Conservation (phyloP, 306 rosid genomes). For the Sesbania bispinosa region DNA sequence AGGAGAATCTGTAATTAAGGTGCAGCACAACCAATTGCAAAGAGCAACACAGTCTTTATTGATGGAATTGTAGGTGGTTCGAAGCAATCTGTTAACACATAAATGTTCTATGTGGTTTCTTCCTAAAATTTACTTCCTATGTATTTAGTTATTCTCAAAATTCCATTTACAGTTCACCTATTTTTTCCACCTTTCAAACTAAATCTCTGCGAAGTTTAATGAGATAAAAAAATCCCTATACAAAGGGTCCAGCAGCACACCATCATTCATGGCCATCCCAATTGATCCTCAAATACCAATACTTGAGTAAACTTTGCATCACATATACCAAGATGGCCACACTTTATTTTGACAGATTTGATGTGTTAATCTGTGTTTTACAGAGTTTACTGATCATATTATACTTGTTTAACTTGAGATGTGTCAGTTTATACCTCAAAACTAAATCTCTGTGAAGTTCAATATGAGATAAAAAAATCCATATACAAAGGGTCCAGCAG, state of each 20-base stretch:
- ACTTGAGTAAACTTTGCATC: neutral
- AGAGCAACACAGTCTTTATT: neutral
- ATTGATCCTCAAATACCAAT: neutral
- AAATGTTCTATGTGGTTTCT: neutral
- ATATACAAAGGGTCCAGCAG: neutral
- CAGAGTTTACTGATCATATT: neutral
- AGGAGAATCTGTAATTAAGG: neutral
- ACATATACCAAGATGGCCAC: neutral
- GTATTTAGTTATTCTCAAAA: neutral
- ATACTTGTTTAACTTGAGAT: neutral
- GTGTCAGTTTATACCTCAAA: neutral
- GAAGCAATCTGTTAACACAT: neutral
- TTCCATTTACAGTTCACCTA: neutral
- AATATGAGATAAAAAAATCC: too few relatives aligned
- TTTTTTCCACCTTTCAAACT: conserved; percentile 5
- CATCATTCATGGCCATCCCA: conserved; percentile 7
- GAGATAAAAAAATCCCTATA: too few relatives aligned
- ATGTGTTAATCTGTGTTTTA: neutral
- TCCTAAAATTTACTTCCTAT: neutral
- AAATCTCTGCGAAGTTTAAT: neutral
- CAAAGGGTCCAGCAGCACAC: neutral
- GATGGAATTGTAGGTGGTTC: neutral
- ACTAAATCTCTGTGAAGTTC: too few relatives aligned
- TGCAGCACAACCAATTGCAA: neutral
- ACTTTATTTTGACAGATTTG: neutral